Evolutionary conservation across 768 basidiomycete genomes (phyloP).

Genomic region (Pleurotus tuoliensis): DNA sequence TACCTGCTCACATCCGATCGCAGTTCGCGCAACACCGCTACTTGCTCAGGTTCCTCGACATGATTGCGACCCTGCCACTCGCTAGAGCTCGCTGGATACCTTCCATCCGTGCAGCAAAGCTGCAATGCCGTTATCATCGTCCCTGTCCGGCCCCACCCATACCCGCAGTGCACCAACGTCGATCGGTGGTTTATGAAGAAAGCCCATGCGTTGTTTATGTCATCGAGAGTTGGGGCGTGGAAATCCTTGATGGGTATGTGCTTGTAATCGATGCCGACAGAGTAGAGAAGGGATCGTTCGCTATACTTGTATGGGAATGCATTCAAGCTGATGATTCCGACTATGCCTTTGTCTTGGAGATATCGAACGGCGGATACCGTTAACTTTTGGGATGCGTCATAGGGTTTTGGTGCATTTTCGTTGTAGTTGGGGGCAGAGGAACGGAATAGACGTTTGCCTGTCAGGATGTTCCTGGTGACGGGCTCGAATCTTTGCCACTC

Average conservation of each 20-base stretch:
- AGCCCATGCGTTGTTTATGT: conserved; percentile 13
- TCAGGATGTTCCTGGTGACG: conserved; percentile 11
- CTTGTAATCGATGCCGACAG: conserved; percentile 12
- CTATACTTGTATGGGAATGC: conserved; percentile 10
- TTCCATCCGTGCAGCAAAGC: conserved; percentile 5
- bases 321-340: conserved; percentile 21
- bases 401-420: not conserved
- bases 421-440: conserved; percentile 21
- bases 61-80: not conserved
- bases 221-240: conserved; percentile 14
- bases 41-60: not conserved
- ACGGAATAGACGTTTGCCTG: conserved; percentile 15
- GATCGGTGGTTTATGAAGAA: conserved; percentile 12
- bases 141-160: conserved; percentile 10
- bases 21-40: not conserved
- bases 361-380: conserved; percentile 10
- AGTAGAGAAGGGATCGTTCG: conserved; percentile 9
- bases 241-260: conserved; percentile 19
- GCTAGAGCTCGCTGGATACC: not conserved
- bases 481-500: conserved; percentile 15
- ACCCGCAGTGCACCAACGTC: conserved; percentile 10
- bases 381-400: conserved; percentile 13
- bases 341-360: conserved; percentile 13
- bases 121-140: conserved; percentile 10
- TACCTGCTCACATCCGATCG: not conserved